Conservation (phyloP, 2,329 filamentous ascomycete genomes). For the Westerdykella sp. region DNA sequence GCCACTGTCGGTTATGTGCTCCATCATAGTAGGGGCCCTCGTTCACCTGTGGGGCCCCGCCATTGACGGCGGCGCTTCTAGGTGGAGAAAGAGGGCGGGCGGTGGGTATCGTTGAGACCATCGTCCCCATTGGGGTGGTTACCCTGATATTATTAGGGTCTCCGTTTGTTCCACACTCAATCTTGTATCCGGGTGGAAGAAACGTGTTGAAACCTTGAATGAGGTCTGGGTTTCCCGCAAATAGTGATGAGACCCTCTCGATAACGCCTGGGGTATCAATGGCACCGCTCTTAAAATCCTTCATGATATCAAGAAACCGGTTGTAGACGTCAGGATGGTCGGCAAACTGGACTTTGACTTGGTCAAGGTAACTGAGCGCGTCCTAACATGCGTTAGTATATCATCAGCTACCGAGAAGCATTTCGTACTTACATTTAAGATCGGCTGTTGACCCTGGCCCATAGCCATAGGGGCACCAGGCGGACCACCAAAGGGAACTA, state of each 20-base stretch:
- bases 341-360: conserved; percentile 96
- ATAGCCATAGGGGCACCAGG: conserved; percentile 51
- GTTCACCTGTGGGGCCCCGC: conserved; percentile 45
- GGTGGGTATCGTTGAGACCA: conserved; percentile 74
- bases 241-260: conserved; percentile 89
- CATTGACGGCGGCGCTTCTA: conserved; percentile 49
- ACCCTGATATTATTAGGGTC: conserved; percentile 95
- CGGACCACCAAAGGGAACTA: conserved; percentile 44
- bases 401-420: background rate
- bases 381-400: conserved; percentile 42
- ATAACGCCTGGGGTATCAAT: conserved; percentile 98
- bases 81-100: conserved; percentile 43
- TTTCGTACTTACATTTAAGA: conserved; percentile 57
- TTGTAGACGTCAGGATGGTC: conserved; percentile 98
- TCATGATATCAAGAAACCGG: conserved; percentile 96
- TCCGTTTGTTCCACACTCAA: conserved; percentile 89
- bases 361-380: conserved; percentile 91
- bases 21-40: conserved; percentile 35
- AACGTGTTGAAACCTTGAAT: conserved; percentile 99
- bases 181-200: conserved; percentile 87
- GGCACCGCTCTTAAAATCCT: conserved; percentile 98
- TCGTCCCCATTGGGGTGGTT: conserved; percentile 96
- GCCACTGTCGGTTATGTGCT: conserved; percentile 35
- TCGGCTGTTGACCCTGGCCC: conserved; percentile 76
- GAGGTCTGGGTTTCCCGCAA: conserved; percentile 88